Percentiles rank a stretch among this genome's conserved stretches.
phyloP scores from a whole-genome alignment of 2,329 filamentous ascomycete species.

The Fusarium udum region DNA sequence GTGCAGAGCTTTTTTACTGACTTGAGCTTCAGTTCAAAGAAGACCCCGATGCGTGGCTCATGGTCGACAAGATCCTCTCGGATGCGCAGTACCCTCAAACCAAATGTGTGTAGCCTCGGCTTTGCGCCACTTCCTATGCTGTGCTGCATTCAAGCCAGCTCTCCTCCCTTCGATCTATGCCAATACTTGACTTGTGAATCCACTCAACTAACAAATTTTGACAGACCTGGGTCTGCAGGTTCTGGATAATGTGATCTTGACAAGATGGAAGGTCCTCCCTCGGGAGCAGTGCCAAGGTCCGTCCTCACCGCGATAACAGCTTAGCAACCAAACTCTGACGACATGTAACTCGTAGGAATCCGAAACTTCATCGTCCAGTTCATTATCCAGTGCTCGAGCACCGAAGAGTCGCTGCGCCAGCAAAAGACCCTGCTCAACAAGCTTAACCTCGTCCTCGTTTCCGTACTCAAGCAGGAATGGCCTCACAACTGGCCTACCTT shows the following conservation, averaged over 20 bases:
- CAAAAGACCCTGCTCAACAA: slow-evolving; percentile 96
- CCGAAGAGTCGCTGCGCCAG: slow-evolving; percentile 84
- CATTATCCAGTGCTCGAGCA: slow-evolving; percentile 92
- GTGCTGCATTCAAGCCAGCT: not conserved
- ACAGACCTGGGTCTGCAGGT: slow-evolving; percentile 93
- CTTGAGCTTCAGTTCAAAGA: slow-evolving; percentile 83
- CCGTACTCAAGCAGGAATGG: slow-evolving; percentile 99
- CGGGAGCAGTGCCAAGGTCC: slow-evolving; percentile 91
- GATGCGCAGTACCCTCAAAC: slow-evolving; percentile 94
- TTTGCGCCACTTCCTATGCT: slow-evolving; percentile 22
- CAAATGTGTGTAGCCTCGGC: slow-evolving; percentile 75
- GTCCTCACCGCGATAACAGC: slow-evolving; percentile 36
- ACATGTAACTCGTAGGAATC: slow-evolving; percentile 70
- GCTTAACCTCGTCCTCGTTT: slow-evolving; percentile 96
- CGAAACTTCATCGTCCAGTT: slow-evolving; percentile 99
- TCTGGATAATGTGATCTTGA: slow-evolving; percentile 97
- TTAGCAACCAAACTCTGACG: slow-evolving; percentile 19
- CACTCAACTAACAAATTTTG: slow-evolving; percentile 41
- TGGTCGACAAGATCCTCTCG: slow-evolving; percentile 96
- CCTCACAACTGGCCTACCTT: slow-evolving; percentile 99
- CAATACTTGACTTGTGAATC: not conserved
- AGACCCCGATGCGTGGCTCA: slow-evolving; percentile 96
- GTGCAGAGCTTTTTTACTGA: slow-evolving; percentile 20
- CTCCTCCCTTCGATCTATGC: not conserved
- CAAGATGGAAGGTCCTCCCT: slow-evolving; percentile 97